phyloP scores from a whole-genome alignment of 2,329 filamentous ascomycete genomes.

The Ophiosphaerella korrae region DNA sequence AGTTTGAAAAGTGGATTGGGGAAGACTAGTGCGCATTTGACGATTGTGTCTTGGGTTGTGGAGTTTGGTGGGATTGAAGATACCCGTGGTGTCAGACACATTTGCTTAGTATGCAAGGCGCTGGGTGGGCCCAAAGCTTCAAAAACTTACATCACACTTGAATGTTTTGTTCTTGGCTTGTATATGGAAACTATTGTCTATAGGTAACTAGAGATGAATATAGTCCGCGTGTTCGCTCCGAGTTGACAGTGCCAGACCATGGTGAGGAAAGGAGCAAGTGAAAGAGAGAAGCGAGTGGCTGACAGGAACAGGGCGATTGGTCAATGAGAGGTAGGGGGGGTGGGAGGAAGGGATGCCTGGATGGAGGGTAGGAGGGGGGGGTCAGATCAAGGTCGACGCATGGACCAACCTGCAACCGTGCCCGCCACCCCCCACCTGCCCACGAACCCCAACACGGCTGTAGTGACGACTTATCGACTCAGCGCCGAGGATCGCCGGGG shows the following conservation, averaged over 20 bases:
- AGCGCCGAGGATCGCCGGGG: no score
- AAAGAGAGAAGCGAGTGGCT: background rate
- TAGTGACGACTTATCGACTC: background rate
- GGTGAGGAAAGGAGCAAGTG: no score
- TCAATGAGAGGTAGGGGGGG: constrained; percentile 7
- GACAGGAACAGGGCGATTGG: constrained; percentile 5
- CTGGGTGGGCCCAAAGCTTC: constrained; percentile 8
- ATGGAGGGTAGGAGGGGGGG: constrained; percentile 10
- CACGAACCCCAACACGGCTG: constrained; percentile 23
- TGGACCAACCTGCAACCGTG: constrained; percentile 6
- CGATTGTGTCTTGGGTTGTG: background rate
- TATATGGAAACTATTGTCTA: constrained; percentile 6
- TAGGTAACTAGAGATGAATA: background rate
- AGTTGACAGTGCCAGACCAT: background rate
- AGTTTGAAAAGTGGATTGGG: constrained; percentile 56
- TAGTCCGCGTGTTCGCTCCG: background rate
- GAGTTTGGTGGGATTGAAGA: constrained; percentile 2
- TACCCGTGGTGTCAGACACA: background rate
- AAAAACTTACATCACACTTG: constrained; percentile 7
- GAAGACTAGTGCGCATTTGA: constrained; percentile 18
- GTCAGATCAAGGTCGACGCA: constrained; percentile 18
- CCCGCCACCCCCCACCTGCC: constrained; percentile 13
- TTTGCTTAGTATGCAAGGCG: constrained; percentile 9
- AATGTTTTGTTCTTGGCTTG: constrained; percentile 8
- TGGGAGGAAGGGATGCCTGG: constrained; percentile 14